Evolutionary conservation across 352 stramenopile species (phyloP).

Genomic region (Phytophthora ohioensis): DNA sequence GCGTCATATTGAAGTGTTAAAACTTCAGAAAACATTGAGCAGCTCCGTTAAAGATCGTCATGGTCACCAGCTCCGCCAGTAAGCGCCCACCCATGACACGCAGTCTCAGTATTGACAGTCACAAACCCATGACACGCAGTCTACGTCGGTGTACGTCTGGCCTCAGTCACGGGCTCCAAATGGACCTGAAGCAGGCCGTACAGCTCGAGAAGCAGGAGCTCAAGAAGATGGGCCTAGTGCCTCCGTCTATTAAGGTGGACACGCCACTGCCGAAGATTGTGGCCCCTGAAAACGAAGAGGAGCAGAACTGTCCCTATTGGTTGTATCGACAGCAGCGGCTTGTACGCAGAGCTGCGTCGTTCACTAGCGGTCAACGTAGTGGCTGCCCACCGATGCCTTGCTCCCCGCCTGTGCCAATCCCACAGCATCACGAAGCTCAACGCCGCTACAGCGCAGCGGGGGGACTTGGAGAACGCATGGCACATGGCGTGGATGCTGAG

Average conservation of each 20-base stretch:
- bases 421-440: conserved; percentile 35
- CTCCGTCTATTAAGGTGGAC: not conserved
- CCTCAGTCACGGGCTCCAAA: conserved; percentile 39
- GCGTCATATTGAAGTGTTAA: not conserved
- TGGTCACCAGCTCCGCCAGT: conserved; percentile 14
- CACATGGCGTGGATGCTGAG: conserved; percentile 21
- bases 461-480: conserved; percentile 19
- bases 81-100: conserved; percentile 24
- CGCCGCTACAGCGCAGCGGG: conserved; percentile 43
- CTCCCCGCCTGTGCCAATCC: conserved; percentile 66
- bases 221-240: conserved; percentile 24
- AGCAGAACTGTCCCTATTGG: conserved; percentile 29
- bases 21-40: conserved; percentile 11
- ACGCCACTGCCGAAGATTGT: conserved; percentile 10
- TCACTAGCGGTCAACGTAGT: conserved; percentile 22
- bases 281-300: conserved; percentile 12
- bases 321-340: conserved; percentile 30
- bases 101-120: conserved; percentile 26
- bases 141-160: conserved; percentile 10
- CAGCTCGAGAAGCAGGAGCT: conserved; percentile 48
- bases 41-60: conserved; percentile 5
- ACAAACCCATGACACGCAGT: not conserved
- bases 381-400: conserved; percentile 34
- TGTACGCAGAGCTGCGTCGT: conserved; percentile 43
- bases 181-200: conserved; percentile 42